Base-by-base conservation (phyloP, 768 basidiomycete genomes). In the Bullera alba region DNA sequence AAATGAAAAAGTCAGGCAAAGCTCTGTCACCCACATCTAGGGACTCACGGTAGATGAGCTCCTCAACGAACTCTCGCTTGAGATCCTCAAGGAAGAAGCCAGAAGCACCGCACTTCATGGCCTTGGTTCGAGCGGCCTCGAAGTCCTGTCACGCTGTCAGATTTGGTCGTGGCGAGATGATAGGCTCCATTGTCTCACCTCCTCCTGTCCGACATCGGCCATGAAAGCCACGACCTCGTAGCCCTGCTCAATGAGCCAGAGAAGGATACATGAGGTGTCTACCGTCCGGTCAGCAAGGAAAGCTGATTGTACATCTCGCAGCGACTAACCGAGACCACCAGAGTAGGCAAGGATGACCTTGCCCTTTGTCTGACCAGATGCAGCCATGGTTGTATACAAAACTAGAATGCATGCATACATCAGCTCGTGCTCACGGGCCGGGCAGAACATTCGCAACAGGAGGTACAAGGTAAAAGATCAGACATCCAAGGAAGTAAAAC, bases 201-300 rank as follows among this genome's bases (percentile, higher is more conserved):
- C 73, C 39, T 71, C 70, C 57, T 74, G 73, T 46, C 73, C 73
- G 53, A 74, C 73, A 54, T 74, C 73, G 37, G 71, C 73, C 73
- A 74, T 91, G 80, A 92, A 97, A 21, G 91, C 89, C 61, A 85
- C 82, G 57, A 96, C 93, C 69, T 97, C 87, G 75, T 97, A 99
- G 51, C 89, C 91, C 73, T 96, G 79, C 73, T 99, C 95, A 74
- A 97, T 90, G 75, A 99, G 79, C 93, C 93, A 99, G 46, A 89
- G 89, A 63, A 97, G 84, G 76, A 99, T 99, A 76, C 93, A 97
- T 30, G 93, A 96, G 19, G 95, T 99, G 75, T 99, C 95, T 92
- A 41, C 41, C 37, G 51, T 56, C 50, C n/a, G 42, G 37, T 30
- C 45, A 45, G 10, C 38, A 17, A 14, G 32, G 4, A 27, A 23